These are phyloP conservation scores for Yarrowia bubula DNA, from an alignment of 805 yeast genomes.

Conservation along the genomic window DNA sequence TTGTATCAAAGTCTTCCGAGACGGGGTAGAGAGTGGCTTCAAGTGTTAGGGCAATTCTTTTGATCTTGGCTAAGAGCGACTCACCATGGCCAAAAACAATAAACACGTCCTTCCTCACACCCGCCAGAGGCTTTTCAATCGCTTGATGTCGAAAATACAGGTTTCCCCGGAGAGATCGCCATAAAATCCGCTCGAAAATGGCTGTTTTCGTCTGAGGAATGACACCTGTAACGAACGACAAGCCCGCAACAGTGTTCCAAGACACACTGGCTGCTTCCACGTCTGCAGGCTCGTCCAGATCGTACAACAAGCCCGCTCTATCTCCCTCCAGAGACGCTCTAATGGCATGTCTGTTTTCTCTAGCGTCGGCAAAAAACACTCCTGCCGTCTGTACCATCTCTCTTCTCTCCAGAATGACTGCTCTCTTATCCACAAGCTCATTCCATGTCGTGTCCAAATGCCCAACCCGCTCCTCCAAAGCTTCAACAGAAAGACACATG, in stretches of 20 bases:
- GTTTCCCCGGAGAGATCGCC: slow-evolving; percentile 94
- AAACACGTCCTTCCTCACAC: slow-evolving; percentile 77
- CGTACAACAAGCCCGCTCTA: slow-evolving; percentile 30
- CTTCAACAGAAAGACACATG: slow-evolving; percentile 56
- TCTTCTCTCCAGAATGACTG: slow-evolving; percentile 67
- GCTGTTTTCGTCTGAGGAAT: slow-evolving; percentile 68
- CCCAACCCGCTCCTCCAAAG: slow-evolving; percentile 66
- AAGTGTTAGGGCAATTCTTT: slow-evolving; percentile 80
- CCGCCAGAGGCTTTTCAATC: slow-evolving; percentile 63
- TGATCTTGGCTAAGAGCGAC: slow-evolving; percentile 63
- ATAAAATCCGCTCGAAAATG: slow-evolving; percentile 74
- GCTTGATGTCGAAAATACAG: slow-evolving; percentile 73
- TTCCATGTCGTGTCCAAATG: slow-evolving; percentile 69
- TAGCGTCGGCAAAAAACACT: slow-evolving; percentile 41
- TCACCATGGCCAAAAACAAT: slow-evolving; percentile 91
- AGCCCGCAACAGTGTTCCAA: slow-evolving; percentile 28
- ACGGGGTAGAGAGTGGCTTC: slow-evolving; percentile 74
- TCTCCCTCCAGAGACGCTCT: slow-evolving; percentile 35
- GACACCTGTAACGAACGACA: slow-evolving; percentile 70
- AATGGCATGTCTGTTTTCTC: slow-evolving; percentile 39
- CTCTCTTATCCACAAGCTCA: slow-evolving; percentile 58
- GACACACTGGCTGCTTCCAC: slow-evolving; percentile 28
- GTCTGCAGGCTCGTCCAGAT: slow-evolving; percentile 33
- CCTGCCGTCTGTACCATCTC: slow-evolving; percentile 54
- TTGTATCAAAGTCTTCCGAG: slow-evolving; percentile 47